phyloP scores from a whole-genome alignment of 352 stramenopile species.

The Phytophthora brassicae region DNA sequence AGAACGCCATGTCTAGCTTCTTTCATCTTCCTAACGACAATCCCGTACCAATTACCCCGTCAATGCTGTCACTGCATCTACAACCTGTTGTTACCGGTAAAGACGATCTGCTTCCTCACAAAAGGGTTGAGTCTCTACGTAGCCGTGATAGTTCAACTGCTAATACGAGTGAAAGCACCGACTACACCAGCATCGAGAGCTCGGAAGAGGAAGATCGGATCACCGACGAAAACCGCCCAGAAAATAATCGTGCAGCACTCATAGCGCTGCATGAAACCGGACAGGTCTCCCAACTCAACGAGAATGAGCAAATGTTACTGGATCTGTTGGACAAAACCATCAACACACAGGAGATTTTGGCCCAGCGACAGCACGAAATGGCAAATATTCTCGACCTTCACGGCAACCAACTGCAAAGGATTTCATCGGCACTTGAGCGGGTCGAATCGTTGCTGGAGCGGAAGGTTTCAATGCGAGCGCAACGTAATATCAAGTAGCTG shows the following conservation, averaged over 20 bases:
- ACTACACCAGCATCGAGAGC: background rate
- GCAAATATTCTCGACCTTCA: conserved; percentile 66
- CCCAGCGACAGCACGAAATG: conserved; percentile 74
- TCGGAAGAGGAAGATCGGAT: background rate
- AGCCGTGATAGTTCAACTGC: background rate
- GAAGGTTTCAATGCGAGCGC: conserved; percentile 11
- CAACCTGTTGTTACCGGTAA: conserved; percentile 9
- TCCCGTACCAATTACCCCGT: conserved; percentile 4
- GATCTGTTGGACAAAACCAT: conserved; percentile 81
- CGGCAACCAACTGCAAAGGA: conserved; percentile 58
- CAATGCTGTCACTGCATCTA: background rate
- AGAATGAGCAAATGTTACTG: conserved; percentile 73
- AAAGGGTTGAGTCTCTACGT: conserved; percentile 6
- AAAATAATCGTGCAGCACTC: conserved; percentile 23
- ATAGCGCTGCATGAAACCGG: conserved; percentile 26
- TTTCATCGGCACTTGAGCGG: conserved; percentile 70
- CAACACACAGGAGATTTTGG: conserved; percentile 75
- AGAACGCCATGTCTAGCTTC: conserved; percentile 22
- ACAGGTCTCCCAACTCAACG: conserved; percentile 46
- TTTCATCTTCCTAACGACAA: conserved; percentile 23
- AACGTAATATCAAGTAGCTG: background rate
- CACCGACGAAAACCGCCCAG: background rate
- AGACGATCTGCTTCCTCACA: conserved; percentile 17
- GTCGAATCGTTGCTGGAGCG: conserved; percentile 65
- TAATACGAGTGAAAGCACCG: conserved; percentile 8